A percentile compares a stretch with the other conserved stretches of the same genome.
phyloP scores from a whole-genome alignment of 495 filamentous ascomycete genomes.

The Lindgomyces ingoldianus region DNA sequence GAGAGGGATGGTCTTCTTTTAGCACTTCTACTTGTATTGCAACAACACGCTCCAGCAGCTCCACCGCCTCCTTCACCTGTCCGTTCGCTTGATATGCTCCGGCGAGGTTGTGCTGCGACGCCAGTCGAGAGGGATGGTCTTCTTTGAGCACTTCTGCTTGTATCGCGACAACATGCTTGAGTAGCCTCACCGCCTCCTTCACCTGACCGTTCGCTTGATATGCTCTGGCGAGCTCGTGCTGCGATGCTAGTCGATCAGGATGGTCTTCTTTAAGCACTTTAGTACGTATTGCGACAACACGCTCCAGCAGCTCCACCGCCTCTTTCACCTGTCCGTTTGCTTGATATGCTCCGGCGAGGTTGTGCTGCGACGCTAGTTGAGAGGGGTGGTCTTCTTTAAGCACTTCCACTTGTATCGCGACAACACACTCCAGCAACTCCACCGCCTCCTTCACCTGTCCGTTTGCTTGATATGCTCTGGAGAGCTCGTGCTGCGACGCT shows the following conservation, averaged over 20 bases:
- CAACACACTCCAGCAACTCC: too few relatives aligned
- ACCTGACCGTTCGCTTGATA: constrained; percentile 39
- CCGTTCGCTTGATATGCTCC: too few relatives aligned
- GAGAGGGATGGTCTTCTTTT: not conserved
- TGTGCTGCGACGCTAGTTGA: constrained; percentile 28
- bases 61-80: too few relatives aligned
- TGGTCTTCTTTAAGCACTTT: not conserved
- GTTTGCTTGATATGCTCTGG: too few relatives aligned
- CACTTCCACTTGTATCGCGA: too few relatives aligned
- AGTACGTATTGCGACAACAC: constrained; percentile 41
- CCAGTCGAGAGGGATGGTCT: too few relatives aligned
- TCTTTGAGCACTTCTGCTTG: too few relatives aligned
- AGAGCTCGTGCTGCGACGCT: too few relatives aligned
- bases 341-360: constrained; percentile 42
- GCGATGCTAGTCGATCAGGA: not conserved
- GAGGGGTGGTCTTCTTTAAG: not conserved
- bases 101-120: too few relatives aligned
- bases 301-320: constrained; percentile 39
- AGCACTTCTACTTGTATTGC: constrained; percentile 25
- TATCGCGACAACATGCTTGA: constrained; percentile 50
- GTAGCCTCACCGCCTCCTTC: constrained; percentile 27
- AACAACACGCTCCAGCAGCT: too few relatives aligned
- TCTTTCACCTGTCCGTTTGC: constrained; percentile 36
- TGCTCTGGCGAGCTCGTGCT: constrained; percentile 39
- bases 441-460: too few relatives aligned